Percentiles rank a stretch among this genome's conserved stretches.
Conservation (phyloP, 2,329 filamentous ascomycete species). For the Penicillium sp. region DNA sequence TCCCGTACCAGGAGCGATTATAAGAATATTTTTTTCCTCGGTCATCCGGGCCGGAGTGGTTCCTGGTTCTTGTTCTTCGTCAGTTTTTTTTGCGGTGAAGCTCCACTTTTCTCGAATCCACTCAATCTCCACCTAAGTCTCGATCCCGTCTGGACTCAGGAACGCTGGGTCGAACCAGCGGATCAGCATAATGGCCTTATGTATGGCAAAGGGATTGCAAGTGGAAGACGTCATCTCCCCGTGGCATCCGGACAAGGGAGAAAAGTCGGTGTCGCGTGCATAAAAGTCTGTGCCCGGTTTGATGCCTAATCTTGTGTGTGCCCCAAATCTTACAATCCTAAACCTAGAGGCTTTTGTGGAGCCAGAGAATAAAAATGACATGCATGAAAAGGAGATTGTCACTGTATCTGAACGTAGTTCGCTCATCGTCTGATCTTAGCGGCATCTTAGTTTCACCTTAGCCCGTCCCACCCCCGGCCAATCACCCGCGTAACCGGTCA, state of each 20-base stretch:
- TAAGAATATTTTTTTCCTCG: neutral
- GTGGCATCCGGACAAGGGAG: constrained; percentile 4
- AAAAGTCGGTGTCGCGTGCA: constrained; percentile 23
- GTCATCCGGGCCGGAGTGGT: constrained; percentile 6
- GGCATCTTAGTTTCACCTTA: constrained; percentile 16
- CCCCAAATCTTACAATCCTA: neutral
- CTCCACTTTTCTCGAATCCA: constrained; percentile 14
- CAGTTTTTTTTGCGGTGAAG: constrained; percentile 3
- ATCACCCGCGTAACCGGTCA: constrained; percentile 10
- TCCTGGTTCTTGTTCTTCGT: constrained; percentile 1
- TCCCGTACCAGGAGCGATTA: neutral
- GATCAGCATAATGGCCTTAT: constrained; percentile 16
- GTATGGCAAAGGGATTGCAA: constrained; percentile 4
- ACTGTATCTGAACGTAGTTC: neutral
- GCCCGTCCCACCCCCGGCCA: constrained; percentile 13
- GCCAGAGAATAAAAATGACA: constrained; percentile 11
- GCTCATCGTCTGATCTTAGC: constrained; percentile 11
- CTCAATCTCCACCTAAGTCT: constrained; percentile 1
- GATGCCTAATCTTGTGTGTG: neutral
- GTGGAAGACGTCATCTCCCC: constrained; percentile 16
- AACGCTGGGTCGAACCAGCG: constrained; percentile 21
- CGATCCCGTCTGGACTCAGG: constrained; percentile 8
- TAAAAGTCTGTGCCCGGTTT: neutral
- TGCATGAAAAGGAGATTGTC: constrained; percentile 10
- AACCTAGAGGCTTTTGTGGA: neutral